Evolutionary conservation across 345 rosid genomes (phyloP), one percentile per base, ranked within the genome.

Genomic region (Anacardium occidentale): DNA sequence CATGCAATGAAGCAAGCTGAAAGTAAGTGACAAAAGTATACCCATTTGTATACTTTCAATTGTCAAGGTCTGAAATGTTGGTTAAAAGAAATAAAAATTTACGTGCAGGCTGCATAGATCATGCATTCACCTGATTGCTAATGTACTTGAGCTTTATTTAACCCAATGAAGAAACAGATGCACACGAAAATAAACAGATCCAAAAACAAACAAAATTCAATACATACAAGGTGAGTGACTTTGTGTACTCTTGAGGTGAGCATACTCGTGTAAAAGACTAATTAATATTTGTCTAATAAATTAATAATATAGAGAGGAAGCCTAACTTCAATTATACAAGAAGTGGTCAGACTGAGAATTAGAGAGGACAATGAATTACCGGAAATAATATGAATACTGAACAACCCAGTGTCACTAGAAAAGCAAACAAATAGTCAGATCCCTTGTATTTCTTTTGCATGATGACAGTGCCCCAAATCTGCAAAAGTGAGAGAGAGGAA

Each of bases 381-480:
- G 99, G 97, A 77, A 90, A 94, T 63, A 90, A 82, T 75, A 90
- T 90, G 77, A 95, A 94, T 74, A 92, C 77, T 22, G 96, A 90
- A 80, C 99, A 94, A 2, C 99, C 99, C 55, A 92, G 69, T 20
- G 97, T 92, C 77, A 94, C 99, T 24, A 94, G 76, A 72, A 95
- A 89, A 68, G 98, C 97, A 58, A 90, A 67, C 77, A 86, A 74
- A 86, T 94, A 92, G 82, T 94, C 98, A 57, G 82, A 85, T 34
- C 93, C 96, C 70, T 78, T 90, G 71, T 92, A 94, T 82, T 63
- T 89, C 79, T 94, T 94, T 83, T 92, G 98, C 98, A 94, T 92
- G 10, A 92, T 94, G 65, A 88, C 75, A 70, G 94, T 90, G 26
- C 98, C 97, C 98, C 98, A 92, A 37, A 88, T 82, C 96, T 90